Percentiles rank a stretch among this genome's conserved stretches.
These are phyloP conservation scores for Peronospora farinosa DNA, from an alignment of 352 stramenopile species.

Conservation along the genomic window DNA sequence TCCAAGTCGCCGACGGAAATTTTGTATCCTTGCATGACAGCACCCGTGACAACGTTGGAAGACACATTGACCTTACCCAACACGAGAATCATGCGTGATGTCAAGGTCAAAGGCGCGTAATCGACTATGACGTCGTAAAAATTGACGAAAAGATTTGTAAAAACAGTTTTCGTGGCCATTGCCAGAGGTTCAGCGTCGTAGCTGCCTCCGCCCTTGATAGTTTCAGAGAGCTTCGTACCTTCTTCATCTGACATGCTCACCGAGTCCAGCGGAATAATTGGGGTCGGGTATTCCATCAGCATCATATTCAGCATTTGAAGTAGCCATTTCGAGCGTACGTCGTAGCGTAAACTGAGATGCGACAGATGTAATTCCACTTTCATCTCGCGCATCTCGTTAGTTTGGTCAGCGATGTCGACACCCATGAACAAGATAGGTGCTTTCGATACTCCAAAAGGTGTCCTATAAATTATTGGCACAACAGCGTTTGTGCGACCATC, in stretches of 20 bases:
- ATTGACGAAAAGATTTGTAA: conserved; percentile 85
- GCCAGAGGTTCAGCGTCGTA: conserved; percentile 64
- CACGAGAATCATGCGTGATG: conserved; percentile 67
- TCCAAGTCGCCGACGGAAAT: conserved; percentile 65
- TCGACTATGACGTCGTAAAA: conserved; percentile 79
- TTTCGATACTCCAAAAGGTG: conserved; percentile 65
- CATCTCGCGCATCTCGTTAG: conserved; percentile 85
- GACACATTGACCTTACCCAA: conserved; percentile 69
- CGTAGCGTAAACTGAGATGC: conserved; percentile 75
- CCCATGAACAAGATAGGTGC: conserved; percentile 75
- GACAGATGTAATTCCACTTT: conserved; percentile 83
- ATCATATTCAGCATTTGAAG: conserved; percentile 70
- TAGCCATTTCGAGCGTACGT: conserved; percentile 77
- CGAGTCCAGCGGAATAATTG: conserved; percentile 81
- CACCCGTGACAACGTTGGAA: conserved; percentile 81
- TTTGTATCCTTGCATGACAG: conserved; percentile 85
- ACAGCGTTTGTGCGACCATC: conserved; percentile 34
- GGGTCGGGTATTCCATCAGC: conserved; percentile 72
- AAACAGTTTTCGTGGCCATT: conserved; percentile 69
- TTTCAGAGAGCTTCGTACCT: conserved; percentile 37
- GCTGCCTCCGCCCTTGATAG: conserved; percentile 19
- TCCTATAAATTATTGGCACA: conserved; percentile 74
- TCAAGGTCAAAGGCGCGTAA: conserved; percentile 58
- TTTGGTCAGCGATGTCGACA: conserved; percentile 73
- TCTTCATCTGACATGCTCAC: conserved; percentile 55